Conservation (phyloP, 192 early-diverging fungal species). For the Podochytrium sp. region DNA sequence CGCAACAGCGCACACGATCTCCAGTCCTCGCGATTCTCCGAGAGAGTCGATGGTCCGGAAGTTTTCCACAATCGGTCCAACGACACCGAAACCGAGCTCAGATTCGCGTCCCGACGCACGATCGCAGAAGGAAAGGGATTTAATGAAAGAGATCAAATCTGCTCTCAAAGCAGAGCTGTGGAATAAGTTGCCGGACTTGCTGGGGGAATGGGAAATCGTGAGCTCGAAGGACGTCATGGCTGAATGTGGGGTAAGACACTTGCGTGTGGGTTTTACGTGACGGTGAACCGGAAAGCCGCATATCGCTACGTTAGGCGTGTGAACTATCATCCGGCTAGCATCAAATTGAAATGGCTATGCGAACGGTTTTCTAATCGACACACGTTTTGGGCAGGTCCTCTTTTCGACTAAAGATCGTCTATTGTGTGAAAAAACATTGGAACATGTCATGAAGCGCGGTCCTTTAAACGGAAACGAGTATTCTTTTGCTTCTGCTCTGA, state of each 20-base stretch:
- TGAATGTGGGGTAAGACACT: slow-evolving; percentile 25
- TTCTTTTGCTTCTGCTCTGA: slow-evolving; percentile 17
- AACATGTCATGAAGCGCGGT: slow-evolving; percentile 23
- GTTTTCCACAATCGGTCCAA: no score
- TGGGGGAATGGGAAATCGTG: slow-evolving; percentile 16
- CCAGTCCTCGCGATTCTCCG: background rate
- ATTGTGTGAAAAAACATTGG: slow-evolving; percentile 16
- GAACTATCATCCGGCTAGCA: background rate
- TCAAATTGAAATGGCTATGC: background rate
- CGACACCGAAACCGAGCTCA: no score
- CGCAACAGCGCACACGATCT: no score
- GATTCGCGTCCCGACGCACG: background rate
- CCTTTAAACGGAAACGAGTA: slow-evolving; percentile 26
- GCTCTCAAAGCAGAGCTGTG: slow-evolving; percentile 10
- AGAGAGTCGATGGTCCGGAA: no score
- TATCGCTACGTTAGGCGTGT: background rate
- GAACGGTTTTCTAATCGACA: no score
- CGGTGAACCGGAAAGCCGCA: no score
- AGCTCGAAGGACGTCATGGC: slow-evolving; percentile 22
- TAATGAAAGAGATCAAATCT: slow-evolving; percentile 15
- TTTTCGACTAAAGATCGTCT: slow-evolving; percentile 12
- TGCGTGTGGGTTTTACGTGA: background rate
- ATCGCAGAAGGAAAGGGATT: slow-evolving; percentile 21
- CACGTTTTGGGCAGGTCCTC: slow-evolving; percentile 28
- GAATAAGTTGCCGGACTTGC: slow-evolving; percentile 20